Evolutionary conservation across 305 asterid genomes (phyloP), one percentile per base, ranked within the genome.

Genomic region (Fraxinus paxiana): DNA sequence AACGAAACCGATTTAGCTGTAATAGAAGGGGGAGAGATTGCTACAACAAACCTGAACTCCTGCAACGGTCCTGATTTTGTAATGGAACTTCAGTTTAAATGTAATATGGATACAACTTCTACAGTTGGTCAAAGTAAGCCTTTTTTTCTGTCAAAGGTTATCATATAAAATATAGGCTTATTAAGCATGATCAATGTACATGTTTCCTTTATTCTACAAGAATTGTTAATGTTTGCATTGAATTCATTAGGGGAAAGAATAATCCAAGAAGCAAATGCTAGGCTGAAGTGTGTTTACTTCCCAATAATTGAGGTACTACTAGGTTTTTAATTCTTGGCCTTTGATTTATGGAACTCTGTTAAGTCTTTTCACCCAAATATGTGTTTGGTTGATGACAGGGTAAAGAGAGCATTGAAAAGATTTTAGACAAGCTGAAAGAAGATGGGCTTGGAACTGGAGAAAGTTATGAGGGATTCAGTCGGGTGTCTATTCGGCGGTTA

Each of bases 201-300:
- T 31, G 13, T 31, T 43, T 35, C 73, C 76, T 38, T 85, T 59
- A 12, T 59, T 84, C 46, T 41, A 43, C 75, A 46, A 56, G 83
- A 67, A 31, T 80, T 81, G 7, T 79, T 79, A 37, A 59, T 78
- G 56, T 70, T 70, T 70, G 75, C 12, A 33, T 70, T 81, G 82
- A 80, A 67, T 83, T 71, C 83, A 20, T 75, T 86, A 88, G 96
- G 89, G 69, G 56, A 35, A 70, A 83, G 86, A 82, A 85, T 80
- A 78, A 48, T 80, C 38, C 78, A 43, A 0, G 91, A 87, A 79
- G 98, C 95, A 77, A 89, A 92, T 90, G 98, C 98, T 65, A 90
- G 97, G 71, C 85, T 94, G 77, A 92, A 82, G 77, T 94, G 93
- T 78, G 91, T 91, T 56, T 94, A 91, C 88, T 88, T 92, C 83